Evolutionary conservation across 768 basidiomycete genomes (phyloP).

Genomic region (Kwoniella sp.): DNA sequence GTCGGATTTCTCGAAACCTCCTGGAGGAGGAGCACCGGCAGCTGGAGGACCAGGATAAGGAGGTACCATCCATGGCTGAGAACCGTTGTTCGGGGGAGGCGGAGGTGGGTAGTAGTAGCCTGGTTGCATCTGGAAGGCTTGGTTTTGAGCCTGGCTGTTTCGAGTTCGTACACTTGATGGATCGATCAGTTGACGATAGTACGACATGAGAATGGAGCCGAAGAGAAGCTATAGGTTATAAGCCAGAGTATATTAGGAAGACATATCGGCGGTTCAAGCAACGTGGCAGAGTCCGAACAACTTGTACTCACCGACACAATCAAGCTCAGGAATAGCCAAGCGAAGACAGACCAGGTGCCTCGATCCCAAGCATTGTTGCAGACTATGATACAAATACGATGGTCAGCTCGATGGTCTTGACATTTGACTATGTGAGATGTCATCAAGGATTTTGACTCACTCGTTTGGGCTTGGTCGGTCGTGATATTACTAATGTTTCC

Average conservation of each 20-base stretch:
- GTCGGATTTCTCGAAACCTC: conserved; percentile 44
- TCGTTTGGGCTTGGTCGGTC: conserved; percentile 24
- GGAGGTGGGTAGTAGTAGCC: conserved; percentile 31
- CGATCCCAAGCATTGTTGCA: conserved; percentile 66
- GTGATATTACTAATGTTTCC: conserved; percentile 21
- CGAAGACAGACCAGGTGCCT: conserved; percentile 70
- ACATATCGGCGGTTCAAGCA: neutral
- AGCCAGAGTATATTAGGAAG: conserved; percentile 51
- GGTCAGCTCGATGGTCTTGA: neutral
- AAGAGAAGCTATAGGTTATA: conserved; percentile 59
- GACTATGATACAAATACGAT: conserved; percentile 58
- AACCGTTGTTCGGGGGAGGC: conserved; percentile 20
- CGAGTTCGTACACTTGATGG: conserved; percentile 60
- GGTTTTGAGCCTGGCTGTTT: conserved; percentile 15
- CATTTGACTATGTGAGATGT: neutral
- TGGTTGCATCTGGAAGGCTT: conserved; percentile 36
- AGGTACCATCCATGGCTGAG: conserved; percentile 50
- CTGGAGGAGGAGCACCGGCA: conserved; percentile 5
- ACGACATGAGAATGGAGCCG: conserved; percentile 68
- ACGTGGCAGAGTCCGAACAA: conserved; percentile 26
- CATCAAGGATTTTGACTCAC: conserved; percentile 13
- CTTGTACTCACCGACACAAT: conserved; percentile 59
- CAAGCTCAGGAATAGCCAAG: conserved; percentile 65
- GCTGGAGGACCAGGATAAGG: conserved; percentile 54
- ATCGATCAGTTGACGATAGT: conserved; percentile 73